phyloP scores from a whole-genome alignment of 2,329 filamentous ascomycete species.

The Thermothelomyces thermophilus region DNA sequence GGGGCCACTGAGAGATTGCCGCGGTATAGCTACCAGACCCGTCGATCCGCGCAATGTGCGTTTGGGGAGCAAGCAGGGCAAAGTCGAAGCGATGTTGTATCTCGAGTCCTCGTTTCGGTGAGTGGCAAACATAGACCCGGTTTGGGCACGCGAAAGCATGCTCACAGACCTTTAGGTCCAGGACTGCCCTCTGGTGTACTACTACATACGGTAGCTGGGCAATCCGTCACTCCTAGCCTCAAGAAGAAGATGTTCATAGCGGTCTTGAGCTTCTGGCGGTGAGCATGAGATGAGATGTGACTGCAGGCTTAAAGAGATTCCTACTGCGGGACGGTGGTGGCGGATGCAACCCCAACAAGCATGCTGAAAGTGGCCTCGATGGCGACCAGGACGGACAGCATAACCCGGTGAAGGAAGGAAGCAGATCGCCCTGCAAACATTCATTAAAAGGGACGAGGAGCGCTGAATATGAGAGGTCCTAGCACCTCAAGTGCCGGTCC shows the following conservation, averaged over 20 bases:
- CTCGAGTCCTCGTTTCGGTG: too few relatives aligned
- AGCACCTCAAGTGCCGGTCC: neutral
- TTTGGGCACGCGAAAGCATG: too few relatives aligned
- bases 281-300: neutral
- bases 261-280: neutral
- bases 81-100: too few relatives aligned
- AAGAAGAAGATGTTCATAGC: neutral
- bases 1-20: neutral
- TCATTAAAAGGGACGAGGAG: neutral
- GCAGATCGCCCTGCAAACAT: constrained; percentile 13
- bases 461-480: neutral
- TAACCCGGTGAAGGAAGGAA: constrained; percentile 17
- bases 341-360: constrained; percentile 19
- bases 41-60: neutral
- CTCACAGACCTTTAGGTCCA: neutral
- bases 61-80: neutral
- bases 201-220: too few relatives aligned
- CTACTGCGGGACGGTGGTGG: constrained; percentile 15
- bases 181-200: too few relatives aligned
- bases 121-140: too few relatives aligned
- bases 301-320: neutral
- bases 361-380: constrained; percentile 8
- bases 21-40: neutral
- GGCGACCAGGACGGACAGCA: constrained; percentile 7
- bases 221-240: too few relatives aligned